These are phyloP conservation scores for Boletales sp. DNA, from an alignment of 768 basidiomycete species.

Conservation along the genomic window DNA sequence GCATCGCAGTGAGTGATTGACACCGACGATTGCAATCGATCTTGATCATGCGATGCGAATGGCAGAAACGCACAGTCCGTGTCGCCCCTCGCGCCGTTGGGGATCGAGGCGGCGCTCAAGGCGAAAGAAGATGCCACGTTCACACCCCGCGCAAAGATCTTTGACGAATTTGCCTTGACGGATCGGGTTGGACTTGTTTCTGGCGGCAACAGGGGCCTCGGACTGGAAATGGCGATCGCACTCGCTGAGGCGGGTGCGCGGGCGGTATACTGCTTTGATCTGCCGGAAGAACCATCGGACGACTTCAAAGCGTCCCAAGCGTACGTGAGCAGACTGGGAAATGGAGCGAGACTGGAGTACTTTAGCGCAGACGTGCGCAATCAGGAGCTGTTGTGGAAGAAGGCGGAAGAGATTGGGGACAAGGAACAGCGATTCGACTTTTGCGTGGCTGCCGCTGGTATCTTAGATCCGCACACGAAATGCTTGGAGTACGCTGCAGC, in stretches of 20 bases:
- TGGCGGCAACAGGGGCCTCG: constrained; percentile 66
- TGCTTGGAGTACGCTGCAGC: constrained; percentile 64
- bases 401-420: constrained; percentile 57
- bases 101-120: constrained; percentile 55
- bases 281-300: constrained; percentile 50
- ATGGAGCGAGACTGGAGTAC: constrained; percentile 52
- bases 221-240: constrained; percentile 80
- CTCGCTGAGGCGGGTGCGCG: constrained; percentile 70
- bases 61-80: constrained; percentile 35
- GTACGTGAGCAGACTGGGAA: constrained; percentile 47
- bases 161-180: constrained; percentile 55
- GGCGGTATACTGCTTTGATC: constrained; percentile 66
- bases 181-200: constrained; percentile 61
- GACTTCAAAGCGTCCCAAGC: constrained; percentile 54
- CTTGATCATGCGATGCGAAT: background rate
- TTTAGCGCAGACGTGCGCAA: constrained; percentile 61
- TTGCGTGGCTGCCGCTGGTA: constrained; percentile 78
- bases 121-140: constrained; percentile 36
- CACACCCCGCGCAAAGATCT: constrained; percentile 44
- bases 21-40: background rate
- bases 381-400: constrained; percentile 56
- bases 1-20: background rate
- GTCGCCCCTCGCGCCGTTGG: constrained; percentile 59
- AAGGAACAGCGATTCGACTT: constrained; percentile 70
- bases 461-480: constrained; percentile 55